A percentile compares a stretch with the other conserved stretches of the same genome.
Conservation (phyloP, 1,284 basidiomycete genomes). For the Phellopilus nigrolimitatus region DNA sequence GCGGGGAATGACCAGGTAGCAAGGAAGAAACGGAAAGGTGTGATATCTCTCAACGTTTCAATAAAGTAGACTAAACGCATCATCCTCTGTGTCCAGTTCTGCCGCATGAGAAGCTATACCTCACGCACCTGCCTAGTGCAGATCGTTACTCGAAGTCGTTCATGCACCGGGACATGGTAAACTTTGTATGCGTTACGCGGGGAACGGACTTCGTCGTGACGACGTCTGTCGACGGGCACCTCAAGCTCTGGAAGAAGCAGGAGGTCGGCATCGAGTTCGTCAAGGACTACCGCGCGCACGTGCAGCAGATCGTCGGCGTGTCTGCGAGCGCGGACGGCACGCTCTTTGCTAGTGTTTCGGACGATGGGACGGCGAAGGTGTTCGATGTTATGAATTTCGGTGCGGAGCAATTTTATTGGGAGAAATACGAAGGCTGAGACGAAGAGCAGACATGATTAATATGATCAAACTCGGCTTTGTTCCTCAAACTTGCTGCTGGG, state of each 20-base stretch:
- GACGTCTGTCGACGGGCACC: slow-evolving; percentile 90
- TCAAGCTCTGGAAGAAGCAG: slow-evolving; percentile 99
- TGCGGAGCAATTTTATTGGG: slow-evolving; percentile 35
- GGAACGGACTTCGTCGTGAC: slow-evolving; percentile 91
- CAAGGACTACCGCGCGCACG: slow-evolving; percentile 90
- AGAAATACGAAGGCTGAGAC: not conserved
- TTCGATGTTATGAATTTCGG: slow-evolving; percentile 98
- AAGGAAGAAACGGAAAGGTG: slow-evolving; percentile 75
- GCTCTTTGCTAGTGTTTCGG: slow-evolving; percentile 85
- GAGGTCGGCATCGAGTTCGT: slow-evolving; percentile 89
- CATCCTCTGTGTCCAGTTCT: slow-evolving; percentile 44
- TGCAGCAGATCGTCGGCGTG: slow-evolving; percentile 75
- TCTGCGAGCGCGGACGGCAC: slow-evolving; percentile 92
- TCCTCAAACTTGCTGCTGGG: slow-evolving; percentile 90
- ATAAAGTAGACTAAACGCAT: not conserved
- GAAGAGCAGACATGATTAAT: slow-evolving; percentile 89
- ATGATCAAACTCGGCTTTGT: slow-evolving; percentile 87
- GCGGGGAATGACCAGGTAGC: slow-evolving; percentile 29
- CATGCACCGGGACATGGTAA: slow-evolving; percentile 95
- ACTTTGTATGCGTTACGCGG: slow-evolving; percentile 84
- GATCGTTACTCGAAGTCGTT: slow-evolving; percentile 97
- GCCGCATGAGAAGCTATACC: slow-evolving; percentile 78
- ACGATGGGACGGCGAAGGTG: slow-evolving; percentile 84
- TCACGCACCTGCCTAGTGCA: slow-evolving; percentile 87
- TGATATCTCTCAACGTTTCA: not conserved